Base-by-base conservation (phyloP, 139 green algal species). In the Tetradesmus obliquus region DNA sequence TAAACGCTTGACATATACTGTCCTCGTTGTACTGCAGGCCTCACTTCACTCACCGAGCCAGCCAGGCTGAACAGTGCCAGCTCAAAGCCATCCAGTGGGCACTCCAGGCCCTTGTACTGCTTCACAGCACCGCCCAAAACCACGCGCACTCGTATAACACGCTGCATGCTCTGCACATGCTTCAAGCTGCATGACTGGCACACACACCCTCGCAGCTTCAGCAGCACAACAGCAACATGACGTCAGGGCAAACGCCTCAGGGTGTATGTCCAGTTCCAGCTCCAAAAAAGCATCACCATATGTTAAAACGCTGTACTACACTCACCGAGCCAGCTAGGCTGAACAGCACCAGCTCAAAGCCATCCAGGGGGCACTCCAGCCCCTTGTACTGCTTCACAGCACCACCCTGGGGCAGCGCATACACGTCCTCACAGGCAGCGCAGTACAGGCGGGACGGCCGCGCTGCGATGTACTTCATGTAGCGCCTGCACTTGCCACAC, bases 341-440 rank as follows among this genome's bases (percentile, higher is more conserved):
- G 93, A 96, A 99, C n/a, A 99, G 94, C 85, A 98, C 92, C 45
- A 99, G 94, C 94, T 99, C 97, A 94, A 97, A 99, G 87, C 93
- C 94, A 93, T 91, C 93, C 85, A 99, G 94, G 0, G 96, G 97
- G 91, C 97, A 99, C 5, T 89, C 87, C 54, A 98, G 85, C 24
- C 88, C 87, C 85, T 98, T 98, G 95, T 99, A 99, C 88, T 97
- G 96, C 93, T 97, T 97, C 91, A 98, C 95, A 54, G 94, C 60
- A 19, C 96, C 96, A 51, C 96, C 96, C 92, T 98, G 96, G 7
- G 97, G 97, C 90, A 99, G 87, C n/a, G 90, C 83, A 88, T 97
- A 96, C 5, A 99, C 92, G 55, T 98, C 97, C 90, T 99, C 97
- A 90, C 97, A 98, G 1, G 90, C 97, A n/a, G 94, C 92, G 94